Base-by-base conservation (phyloP, 2,329 filamentous ascomycete genomes). In the Uncinocarpus reesii region DNA sequence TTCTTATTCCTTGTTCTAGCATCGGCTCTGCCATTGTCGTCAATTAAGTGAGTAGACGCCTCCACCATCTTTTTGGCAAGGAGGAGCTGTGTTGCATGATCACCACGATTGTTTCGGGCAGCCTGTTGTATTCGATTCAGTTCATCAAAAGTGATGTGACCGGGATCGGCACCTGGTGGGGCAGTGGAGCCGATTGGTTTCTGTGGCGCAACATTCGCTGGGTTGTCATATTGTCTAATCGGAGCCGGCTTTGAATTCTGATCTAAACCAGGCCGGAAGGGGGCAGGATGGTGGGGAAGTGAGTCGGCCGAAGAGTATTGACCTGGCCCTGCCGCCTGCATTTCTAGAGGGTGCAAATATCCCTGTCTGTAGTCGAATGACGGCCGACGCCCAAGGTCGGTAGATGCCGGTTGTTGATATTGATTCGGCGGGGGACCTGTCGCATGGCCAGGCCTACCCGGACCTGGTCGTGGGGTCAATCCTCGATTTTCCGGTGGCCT, bases 21-120 rank as follows among this genome's bases (percentile, higher is more conserved):
- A 58, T 92, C 86, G 7, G 79, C 76, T 20, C 83, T 80, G 7
- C 81, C 78, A 57, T 82, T 82, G 31, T 88, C 82, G 56, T 87
- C 85, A 2, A 87, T 79, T 1, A 98, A 75, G 4, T 85, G 79
- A 10, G 81, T 80, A 0, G 87, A 80, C 1, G 90, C 92, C 67
- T 95, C 88, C 1, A 94, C 80, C 4, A 95, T 71, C 57, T 84
- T 86, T 68, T 89, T 90, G 0, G 86, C 88, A 15, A 95, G 73
- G 7, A 73, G 71, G 48, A 98, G 71, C 11, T 85, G 83, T 2
- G 80, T 76, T 40, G 76, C 77, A 53, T 84, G 78, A 56, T 95
- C 87, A 24, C 75, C 74, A 0, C 88, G 80, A 52, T 88, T 84
- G 21, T 71, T 72, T 62, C 84, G 85, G 54, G 84, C 81, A 5